Conservation (phyloP, 2,329 filamentous ascomycete species). For the Fusarium buharicum region DNA sequence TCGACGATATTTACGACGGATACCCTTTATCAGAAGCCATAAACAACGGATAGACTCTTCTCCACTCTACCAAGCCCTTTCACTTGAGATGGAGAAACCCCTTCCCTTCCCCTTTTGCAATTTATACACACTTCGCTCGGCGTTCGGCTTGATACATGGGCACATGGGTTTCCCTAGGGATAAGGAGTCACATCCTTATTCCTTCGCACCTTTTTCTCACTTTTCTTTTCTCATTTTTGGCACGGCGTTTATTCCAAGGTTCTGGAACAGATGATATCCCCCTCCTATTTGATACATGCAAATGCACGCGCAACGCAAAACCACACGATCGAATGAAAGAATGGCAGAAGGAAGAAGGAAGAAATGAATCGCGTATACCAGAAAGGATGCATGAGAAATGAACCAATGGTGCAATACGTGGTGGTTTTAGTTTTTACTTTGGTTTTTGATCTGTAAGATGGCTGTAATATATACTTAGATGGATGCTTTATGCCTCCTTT, state of each 20-base stretch:
- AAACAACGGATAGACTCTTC: conserved; percentile 13
- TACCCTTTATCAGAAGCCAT: conserved; percentile 5
- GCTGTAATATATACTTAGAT: conserved; percentile 43
- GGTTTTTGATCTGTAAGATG: conserved; percentile 28
- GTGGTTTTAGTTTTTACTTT: conserved; percentile 4
- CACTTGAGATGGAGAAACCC: not conserved
- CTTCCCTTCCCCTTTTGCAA: conserved; percentile 7
- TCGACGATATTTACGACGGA: conserved; percentile 10
- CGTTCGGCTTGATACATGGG: conserved; percentile 35
- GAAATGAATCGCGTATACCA: conserved; percentile 23
- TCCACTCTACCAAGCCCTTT: not conserved
- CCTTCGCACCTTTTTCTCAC: conserved; percentile 2
- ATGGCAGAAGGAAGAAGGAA: conserved; percentile 11
- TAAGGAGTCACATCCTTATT: conserved; percentile 15
- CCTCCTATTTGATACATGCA: conserved; percentile 37
- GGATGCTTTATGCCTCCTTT: conserved; percentile 10
- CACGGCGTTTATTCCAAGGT: conserved; percentile 42
- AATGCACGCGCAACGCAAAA: conserved; percentile 25
- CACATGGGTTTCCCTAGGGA: conserved; percentile 14
- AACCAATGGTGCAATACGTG: conserved; percentile 12
- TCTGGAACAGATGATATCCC: conserved; percentile 47
- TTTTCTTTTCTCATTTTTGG: conserved; percentile 5
- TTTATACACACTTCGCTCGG: conserved; percentile 31
- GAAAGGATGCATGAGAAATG: conserved; percentile 27
- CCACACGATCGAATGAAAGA: conserved; percentile 24